Evolutionary conservation across 768 basidiomycete species (phyloP), one percentile per base, ranked within the genome.

Genomic region (Suillus luteus): DNA sequence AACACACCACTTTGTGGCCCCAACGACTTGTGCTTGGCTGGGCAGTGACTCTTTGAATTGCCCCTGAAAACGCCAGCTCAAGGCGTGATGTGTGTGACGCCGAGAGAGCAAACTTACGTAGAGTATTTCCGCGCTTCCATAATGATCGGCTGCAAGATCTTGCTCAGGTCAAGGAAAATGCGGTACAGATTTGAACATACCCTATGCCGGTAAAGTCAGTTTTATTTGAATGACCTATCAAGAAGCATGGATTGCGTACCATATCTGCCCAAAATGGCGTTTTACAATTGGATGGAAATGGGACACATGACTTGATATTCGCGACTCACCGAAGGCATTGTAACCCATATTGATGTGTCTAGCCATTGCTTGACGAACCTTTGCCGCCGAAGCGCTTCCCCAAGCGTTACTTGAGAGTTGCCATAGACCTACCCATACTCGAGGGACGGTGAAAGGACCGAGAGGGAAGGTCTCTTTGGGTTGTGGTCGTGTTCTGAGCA

Each of bases 1-100:
- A 15, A 92, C 84, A 73, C 92, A 93, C 91, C 91, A 95, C 72
- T 95, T 95, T 2, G 93, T 95, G 1, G 89, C 91, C 49, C 91
- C 89, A 31, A 93, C 65, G 11, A 90, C 81, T 3, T 75, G 68
- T 43, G 78, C 70, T 35, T 80, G 70, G 37, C 76, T 66, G 35
- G 79, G 72, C 19, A 85, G 73, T 14, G 81, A 78, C 65, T 77
- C 70, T 68, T 82, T 82, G 75, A 90, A 91, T 72, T 89, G 85
- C 14, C 92, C 92, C 92, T 93, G 73, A 63, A 70, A 43, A 38
- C 6, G 22, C 27, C 22, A 24, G 17, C 9, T 52, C 15, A 55
- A 61, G 48, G 17, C 40, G 38, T 35, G 40, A 48, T 24, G 54
- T 55, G 31, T 7, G 40, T 38, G 61, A 58, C 27, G 33, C 24